Evolutionary conservation across 768 basidiomycete species (phyloP), one percentile per base, ranked within the genome.

Genomic region (Mycena alexandri): DNA sequence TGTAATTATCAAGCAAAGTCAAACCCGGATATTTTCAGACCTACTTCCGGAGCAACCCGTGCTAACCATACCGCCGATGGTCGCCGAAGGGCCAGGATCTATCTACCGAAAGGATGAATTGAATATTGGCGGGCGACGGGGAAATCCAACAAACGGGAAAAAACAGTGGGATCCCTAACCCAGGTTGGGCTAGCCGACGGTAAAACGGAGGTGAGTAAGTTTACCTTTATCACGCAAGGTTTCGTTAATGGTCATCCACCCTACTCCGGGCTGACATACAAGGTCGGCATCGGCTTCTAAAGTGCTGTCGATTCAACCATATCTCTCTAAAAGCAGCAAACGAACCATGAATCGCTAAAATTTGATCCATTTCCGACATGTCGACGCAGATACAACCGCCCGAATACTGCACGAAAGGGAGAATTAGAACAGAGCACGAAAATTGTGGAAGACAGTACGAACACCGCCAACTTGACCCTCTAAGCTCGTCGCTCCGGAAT

Each of bases 11-110:
- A 54, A 25, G 46, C 21, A 17, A 67, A 16, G 60, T 34, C n/a
- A 25, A 24, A 59, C 33, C n/a, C 38, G 42, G 24, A 55, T 22
- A 50, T 14, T 53, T 61, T 17, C 72, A 74, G 41, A 79, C 81
- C 76, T 80, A 86, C 94, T 95, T 65, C 94, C 94, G 6, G 90
- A 92, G 72, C 94, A 95, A 0, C 94, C 93, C 0, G 93, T 96
- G 61, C 91, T 91, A 33, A 93, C 81, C 92, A 95, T 95, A 0
- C 93, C 93, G 11, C 94, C 93, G 41, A 95, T 88, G 0, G 92
- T 95, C 0, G 94, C 94, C 25, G 89, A 86, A 0, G 92, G 93
- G 12, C 84, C 93, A 0, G 92, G 92, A 69, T 93, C 92, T 41
- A 93, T 84, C 92, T 93, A 68, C 22, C 21, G 12, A 67, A 7